These are phyloP conservation scores for Puya raimondii DNA, from an alignment of 176 grass and related monocot species.

Conservation along the genomic window DNA sequence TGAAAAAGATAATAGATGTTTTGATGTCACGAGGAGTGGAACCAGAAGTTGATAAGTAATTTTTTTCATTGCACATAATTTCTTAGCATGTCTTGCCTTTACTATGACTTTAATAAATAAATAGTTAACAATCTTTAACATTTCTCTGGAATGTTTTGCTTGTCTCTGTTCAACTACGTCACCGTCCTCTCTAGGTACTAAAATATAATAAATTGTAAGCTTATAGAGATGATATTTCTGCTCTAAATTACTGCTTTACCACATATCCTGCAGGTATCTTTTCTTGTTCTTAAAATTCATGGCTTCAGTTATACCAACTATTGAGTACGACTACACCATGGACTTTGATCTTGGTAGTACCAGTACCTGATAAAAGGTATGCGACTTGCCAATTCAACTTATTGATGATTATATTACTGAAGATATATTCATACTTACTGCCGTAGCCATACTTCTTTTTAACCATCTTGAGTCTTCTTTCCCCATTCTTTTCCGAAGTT, in stretches of 20 bases:
- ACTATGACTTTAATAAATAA: not conserved
- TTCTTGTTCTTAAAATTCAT: constrained; percentile 99
- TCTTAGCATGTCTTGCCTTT: not conserved
- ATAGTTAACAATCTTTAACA: not conserved
- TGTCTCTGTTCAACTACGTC: not conserved
- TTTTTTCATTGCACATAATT: not conserved
- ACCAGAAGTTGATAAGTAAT: constrained; percentile 98
- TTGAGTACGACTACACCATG: constrained; percentile 97
- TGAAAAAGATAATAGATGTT: constrained; percentile 99
- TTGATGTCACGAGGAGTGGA: constrained; percentile 59
- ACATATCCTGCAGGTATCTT: constrained; percentile 49
- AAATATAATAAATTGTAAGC: not conserved
- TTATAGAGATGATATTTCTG: not conserved
- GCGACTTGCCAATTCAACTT: not conserved
- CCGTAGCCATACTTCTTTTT: no score
- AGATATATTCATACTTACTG: no score
- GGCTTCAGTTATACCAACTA: constrained; percentile 84
- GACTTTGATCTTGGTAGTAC: constrained; percentile 81
- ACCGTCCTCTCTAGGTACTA: not conserved
- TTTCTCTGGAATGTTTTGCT: not conserved
- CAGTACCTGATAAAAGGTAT: constrained; percentile 40
- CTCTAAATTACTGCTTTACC: not conserved
- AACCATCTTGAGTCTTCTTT: no score
- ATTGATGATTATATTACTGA: no score
- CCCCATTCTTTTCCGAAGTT: no score